These are phyloP conservation scores for Erigeron philadelphicus DNA, from an alignment of 140 eudicot species.

Conservation along the genomic window DNA sequence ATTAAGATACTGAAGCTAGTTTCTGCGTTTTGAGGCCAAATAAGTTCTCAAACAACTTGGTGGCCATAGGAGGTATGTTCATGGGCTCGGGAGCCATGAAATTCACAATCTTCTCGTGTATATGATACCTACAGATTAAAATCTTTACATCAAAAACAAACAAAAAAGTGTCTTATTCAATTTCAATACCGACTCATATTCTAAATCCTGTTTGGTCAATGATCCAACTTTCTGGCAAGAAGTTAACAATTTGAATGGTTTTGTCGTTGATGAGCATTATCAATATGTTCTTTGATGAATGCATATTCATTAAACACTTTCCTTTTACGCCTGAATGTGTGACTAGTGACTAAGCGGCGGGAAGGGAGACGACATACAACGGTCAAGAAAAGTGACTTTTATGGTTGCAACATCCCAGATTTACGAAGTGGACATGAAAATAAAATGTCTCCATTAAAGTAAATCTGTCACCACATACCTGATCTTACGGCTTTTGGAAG, in stretches of 20 bases:
- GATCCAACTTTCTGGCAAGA: background rate
- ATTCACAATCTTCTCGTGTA: constrained; percentile 82
- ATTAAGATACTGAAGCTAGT: constrained; percentile 24
- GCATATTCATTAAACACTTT: background rate
- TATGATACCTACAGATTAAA: constrained; percentile 53
- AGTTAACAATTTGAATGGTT: background rate
- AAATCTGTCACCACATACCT: constrained; percentile 35
- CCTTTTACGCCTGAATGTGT: background rate
- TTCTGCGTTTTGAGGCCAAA: constrained; percentile 54
- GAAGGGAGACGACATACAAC: background rate
- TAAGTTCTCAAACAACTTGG: constrained; percentile 64
- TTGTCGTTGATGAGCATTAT: background rate
- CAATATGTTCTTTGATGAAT: background rate
- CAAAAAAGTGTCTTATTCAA: background rate
- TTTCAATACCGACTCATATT: too few species aligned
- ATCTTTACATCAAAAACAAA: background rate
- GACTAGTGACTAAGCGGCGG: background rate
- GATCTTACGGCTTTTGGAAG: constrained; percentile 93
- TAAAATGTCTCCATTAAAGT: background rate
- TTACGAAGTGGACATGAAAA: too few species aligned
- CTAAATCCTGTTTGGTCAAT: background rate
- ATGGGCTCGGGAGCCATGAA: constrained; percentile 81
- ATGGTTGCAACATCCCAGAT: background rate
- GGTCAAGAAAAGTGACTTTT: background rate
- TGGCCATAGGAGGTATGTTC: constrained; percentile 67